Evolutionary conservation across 192 early-diverging fungal species (phyloP).

Genomic region (Rhizophagus clarus): DNA sequence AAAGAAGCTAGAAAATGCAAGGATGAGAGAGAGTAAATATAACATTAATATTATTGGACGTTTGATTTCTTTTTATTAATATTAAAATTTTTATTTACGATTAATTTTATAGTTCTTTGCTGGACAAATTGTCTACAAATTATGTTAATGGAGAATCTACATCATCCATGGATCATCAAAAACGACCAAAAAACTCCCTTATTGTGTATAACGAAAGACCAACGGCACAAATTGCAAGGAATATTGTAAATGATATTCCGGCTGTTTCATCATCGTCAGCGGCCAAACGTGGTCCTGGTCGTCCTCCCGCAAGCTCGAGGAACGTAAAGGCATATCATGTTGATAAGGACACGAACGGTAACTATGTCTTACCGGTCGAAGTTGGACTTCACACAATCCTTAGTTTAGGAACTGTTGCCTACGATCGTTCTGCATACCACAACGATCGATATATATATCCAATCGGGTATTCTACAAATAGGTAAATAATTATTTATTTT

Average conservation of each 20-base stretch:
- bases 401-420: conserved; percentile 61
- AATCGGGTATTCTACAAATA: conserved; percentile 69
- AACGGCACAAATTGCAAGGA: not conserved
- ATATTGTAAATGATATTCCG: not conserved
- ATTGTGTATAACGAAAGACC: not conserved
- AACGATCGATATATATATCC: conserved; percentile 84
- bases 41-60: not conserved
- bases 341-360: conserved; percentile 53
- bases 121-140: not conserved
- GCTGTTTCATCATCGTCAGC: not conserved
- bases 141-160: not conserved
- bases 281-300: not conserved
- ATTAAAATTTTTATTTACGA: not conserved
- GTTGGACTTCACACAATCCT: conserved; percentile 65
- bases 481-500: conserved; percentile 32
- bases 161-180: not conserved
- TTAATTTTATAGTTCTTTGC: not conserved
- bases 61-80: not conserved
- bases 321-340: conserved; percentile 1
- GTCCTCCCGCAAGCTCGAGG: not conserved
- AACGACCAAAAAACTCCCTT: not conserved
- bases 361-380: conserved; percentile 62
- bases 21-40: conserved; percentile 8
- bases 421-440: conserved; percentile 65
- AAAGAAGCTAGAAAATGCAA: conserved; percentile 4